Evolutionary conservation across 305 asterid species (phyloP).

Genomic region (Fraxinus ornus): DNA sequence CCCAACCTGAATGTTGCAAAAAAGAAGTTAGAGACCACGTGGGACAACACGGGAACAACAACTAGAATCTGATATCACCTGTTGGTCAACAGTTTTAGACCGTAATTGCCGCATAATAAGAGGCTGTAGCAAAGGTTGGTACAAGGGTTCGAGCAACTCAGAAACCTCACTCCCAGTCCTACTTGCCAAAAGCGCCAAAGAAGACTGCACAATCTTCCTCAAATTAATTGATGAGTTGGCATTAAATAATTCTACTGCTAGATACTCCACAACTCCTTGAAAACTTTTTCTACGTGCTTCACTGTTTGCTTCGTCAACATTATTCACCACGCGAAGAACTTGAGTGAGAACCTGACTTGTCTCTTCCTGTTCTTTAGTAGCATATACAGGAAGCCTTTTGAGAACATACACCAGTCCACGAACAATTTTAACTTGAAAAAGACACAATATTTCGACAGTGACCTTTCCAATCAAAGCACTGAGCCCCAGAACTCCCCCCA

Average conservation of each 20-base stretch:
- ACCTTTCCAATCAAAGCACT: constrained; percentile 96
- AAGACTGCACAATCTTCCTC: constrained; percentile 93
- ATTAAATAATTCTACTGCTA: constrained; percentile 89
- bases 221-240: constrained; percentile 83
- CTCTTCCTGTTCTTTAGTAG: constrained; percentile 96
- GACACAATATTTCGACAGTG: constrained; percentile 80
- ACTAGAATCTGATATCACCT: constrained; percentile 50
- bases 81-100: constrained; percentile 95
- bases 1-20: constrained; percentile 71
- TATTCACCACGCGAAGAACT: constrained; percentile 95
- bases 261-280: constrained; percentile 90
- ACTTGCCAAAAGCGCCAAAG: constrained; percentile 98
- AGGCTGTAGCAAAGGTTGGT: constrained; percentile 94
- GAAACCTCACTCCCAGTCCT: constrained; percentile 99
- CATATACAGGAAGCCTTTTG: constrained; percentile 90
- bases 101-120: constrained; percentile 87
- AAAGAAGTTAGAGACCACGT: constrained; percentile 23
- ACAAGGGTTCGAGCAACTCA: constrained; percentile 94
- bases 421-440: constrained; percentile 84
- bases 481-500: constrained; percentile 98
- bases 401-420: constrained; percentile 94
- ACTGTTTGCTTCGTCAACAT: constrained; percentile 93
- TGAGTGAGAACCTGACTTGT: constrained; percentile 97
- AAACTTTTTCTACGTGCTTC: constrained; percentile 93
- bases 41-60: constrained; percentile 23